phyloP scores from a whole-genome alignment of 2,329 filamentous ascomycete species.

The Ascosphaera aggregata region DNA sequence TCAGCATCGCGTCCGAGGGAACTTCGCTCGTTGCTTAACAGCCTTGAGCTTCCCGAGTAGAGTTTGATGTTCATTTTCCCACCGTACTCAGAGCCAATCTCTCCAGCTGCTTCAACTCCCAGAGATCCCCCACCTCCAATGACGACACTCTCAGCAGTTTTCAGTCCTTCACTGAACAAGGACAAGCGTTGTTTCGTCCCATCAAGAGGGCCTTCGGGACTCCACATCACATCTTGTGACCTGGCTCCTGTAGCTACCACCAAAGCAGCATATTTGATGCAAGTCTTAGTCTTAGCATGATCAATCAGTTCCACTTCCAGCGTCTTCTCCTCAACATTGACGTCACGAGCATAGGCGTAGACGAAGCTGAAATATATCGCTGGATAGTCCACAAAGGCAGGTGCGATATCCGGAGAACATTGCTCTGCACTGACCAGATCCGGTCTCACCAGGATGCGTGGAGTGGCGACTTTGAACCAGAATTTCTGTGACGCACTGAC shows the following conservation, averaged over 20 bases:
- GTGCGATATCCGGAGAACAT: constrained; percentile 8
- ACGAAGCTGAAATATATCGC: constrained; percentile 18
- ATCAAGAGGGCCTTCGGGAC: constrained; percentile 22
- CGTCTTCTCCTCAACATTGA: constrained; percentile 9
- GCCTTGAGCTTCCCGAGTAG: not conserved
- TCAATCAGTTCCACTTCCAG: constrained; percentile 1
- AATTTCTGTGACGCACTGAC: constrained; percentile 20
- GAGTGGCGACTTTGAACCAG: constrained; percentile 22
- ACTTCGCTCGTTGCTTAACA: constrained; percentile 11
- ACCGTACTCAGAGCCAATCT: constrained; percentile 19
- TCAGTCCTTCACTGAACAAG: constrained; percentile 18
- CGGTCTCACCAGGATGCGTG: constrained; percentile 25
- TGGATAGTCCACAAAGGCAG: constrained; percentile 19
- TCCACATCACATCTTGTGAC: constrained; percentile 3
- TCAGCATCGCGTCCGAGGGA: constrained; percentile 21
- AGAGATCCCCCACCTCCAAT: constrained; percentile 23
- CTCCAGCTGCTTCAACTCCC: constrained; percentile 25
- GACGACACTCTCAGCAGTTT: constrained; percentile 20
- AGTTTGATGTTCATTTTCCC: not conserved
- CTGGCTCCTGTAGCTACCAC: constrained; percentile 25
- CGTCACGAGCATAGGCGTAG: constrained; percentile 18
- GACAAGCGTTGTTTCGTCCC: constrained; percentile 17
- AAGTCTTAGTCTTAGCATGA: constrained; percentile 4
- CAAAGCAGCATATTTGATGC: constrained; percentile 20
- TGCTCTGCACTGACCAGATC: constrained; percentile 10